phyloP scores from a whole-genome alignment of 129 eudicot genomes.

The Pulicaria dysenterica region DNA sequence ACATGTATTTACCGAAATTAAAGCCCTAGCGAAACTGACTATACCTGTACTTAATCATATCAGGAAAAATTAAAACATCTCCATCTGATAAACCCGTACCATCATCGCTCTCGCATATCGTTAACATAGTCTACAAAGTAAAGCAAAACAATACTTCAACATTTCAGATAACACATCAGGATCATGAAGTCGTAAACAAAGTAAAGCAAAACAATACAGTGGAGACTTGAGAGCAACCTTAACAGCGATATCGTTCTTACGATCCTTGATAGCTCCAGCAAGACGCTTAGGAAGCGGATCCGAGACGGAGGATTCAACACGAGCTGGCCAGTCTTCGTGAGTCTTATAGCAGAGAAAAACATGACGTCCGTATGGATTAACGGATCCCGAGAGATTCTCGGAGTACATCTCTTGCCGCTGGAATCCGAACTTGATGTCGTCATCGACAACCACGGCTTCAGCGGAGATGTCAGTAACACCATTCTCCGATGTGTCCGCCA shows the following conservation, averaged over 20 bases:
- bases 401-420: slow-evolving; percentile 38
- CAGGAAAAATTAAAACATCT: slow-evolving; percentile 85
- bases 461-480: slow-evolving; percentile 26
- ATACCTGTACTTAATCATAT: slow-evolving; percentile 80
- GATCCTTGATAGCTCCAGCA: slow-evolving; percentile 61
- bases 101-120: slow-evolving; percentile 64
- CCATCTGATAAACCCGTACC: slow-evolving; percentile 63
- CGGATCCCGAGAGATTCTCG: slow-evolving; percentile 41
- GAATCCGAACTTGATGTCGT: slow-evolving; percentile 34
- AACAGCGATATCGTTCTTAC: slow-evolving; percentile 56
- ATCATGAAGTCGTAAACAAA: background rate
- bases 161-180: background rate
- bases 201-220: background rate
- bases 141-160: slow-evolving; percentile 11
- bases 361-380: slow-evolving; percentile 43
- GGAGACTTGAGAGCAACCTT: slow-evolving; percentile 49
- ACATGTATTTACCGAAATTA: background rate
- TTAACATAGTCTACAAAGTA: slow-evolving; percentile 61
- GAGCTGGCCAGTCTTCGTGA: slow-evolving; percentile 42
- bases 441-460: slow-evolving; percentile 27
- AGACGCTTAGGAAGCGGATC: slow-evolving; percentile 84
- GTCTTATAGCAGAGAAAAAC: slow-evolving; percentile 41
- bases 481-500: slow-evolving; percentile 32
- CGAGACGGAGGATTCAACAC: slow-evolving; percentile 56
- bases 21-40: slow-evolving; percentile 19